Evolutionary conservation across 192 early-diverging fungal species (phyloP), one percentile per base, ranked within the genome.

Genomic region (Coemansia sp.): DNA sequence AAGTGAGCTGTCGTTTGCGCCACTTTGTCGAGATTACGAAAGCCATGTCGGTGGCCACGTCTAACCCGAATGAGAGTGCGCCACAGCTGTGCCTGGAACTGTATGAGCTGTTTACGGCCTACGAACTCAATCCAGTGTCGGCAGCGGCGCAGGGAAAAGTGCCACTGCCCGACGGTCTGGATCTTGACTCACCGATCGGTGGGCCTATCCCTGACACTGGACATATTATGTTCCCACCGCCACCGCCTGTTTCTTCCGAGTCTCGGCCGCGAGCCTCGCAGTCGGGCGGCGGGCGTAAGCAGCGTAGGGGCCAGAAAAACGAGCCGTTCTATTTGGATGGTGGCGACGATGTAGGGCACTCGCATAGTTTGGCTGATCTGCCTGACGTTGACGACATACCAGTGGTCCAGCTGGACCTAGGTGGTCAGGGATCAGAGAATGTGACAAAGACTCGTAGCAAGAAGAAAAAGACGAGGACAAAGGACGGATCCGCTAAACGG

Each of bases 41-140:
- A 38, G 64, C 62, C 0, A 76, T 77, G 8, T 76, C 84, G 22
- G n/a, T 79, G 40, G 64, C 76, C 12, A 81, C 69, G 40, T 73
- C 75, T 5, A 72, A 79, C 63, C 60, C 69, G 5, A 75, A 73
- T 61, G 68, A 84, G 24, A 53, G 61, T n/a, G 73, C 87, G 3
- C 87, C 89, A 34, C 61, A 66, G 2, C 61, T 92, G 36, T 79
- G 90, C 43, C 68, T 78, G 44, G 87, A 88, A 8, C 80, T 95
- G n/a, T 81, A 85, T 7, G 73, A 72, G 15, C 65, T 94, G 36
- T 96, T 92, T 74, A 89, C 93, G 65, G 85, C 77, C 10, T 93
- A 91, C 60, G 97, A 95, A 47, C 85, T 98, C 16, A 97, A 95
- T 62, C 95, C 95, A 2, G 94, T 98, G 0, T 93, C 93, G 15